Percentiles rank a stretch among this genome's conserved stretches.
These are phyloP conservation scores for Boletus bicolor DNA, from an alignment of 768 basidiomycete genomes.

Conservation along the genomic window DNA sequence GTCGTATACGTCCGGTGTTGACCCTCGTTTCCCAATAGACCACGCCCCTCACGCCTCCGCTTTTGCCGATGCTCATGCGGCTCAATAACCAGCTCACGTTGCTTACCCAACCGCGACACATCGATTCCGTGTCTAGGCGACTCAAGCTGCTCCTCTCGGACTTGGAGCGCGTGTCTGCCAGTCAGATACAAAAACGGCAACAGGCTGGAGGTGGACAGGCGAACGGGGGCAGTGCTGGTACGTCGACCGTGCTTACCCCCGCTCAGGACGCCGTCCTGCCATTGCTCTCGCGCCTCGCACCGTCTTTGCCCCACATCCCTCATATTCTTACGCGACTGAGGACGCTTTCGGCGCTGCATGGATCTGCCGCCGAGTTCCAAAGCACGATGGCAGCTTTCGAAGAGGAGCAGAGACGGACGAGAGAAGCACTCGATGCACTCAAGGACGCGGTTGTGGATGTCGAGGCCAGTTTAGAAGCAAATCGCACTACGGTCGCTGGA, in stretches of 20 bases:
- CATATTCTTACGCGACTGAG: slow-evolving; percentile 87
- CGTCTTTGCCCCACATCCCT: slow-evolving; percentile 76
- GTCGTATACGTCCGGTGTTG: neutral
- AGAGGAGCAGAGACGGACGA: slow-evolving; percentile 65
- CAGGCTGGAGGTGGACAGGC: slow-evolving; percentile 9
- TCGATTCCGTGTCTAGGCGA: slow-evolving; percentile 91
- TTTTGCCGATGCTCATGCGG: slow-evolving; percentile 78
- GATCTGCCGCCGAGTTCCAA: slow-evolving; percentile 76
- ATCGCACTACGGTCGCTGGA: slow-evolving; percentile 62
- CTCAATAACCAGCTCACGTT: slow-evolving; percentile 84
- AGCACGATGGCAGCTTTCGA: slow-evolving; percentile 62
- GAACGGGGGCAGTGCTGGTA: slow-evolving; percentile 5
- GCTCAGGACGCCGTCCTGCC: slow-evolving; percentile 64
- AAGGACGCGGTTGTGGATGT: slow-evolving; percentile 65
- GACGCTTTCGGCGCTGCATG: slow-evolving; percentile 79
- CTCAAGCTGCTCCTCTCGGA: slow-evolving; percentile 91
- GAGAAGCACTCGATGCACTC: slow-evolving; percentile 64
- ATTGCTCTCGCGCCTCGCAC: slow-evolving; percentile 64
- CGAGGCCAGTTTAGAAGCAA: slow-evolving; percentile 73
- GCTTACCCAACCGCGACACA: slow-evolving; percentile 91
- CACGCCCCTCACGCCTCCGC: slow-evolving; percentile 70
- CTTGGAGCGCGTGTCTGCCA: slow-evolving; percentile 72
- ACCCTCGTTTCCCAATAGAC: slow-evolving; percentile 40
- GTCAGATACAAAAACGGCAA: slow-evolving; percentile 28
- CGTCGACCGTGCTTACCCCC: slow-evolving; percentile 24